A percentile compares a stretch with the other conserved stretches of the same genome.
Conservation (phyloP, 2,329 filamentous ascomycete genomes). For the Claviceps humidiphila region DNA sequence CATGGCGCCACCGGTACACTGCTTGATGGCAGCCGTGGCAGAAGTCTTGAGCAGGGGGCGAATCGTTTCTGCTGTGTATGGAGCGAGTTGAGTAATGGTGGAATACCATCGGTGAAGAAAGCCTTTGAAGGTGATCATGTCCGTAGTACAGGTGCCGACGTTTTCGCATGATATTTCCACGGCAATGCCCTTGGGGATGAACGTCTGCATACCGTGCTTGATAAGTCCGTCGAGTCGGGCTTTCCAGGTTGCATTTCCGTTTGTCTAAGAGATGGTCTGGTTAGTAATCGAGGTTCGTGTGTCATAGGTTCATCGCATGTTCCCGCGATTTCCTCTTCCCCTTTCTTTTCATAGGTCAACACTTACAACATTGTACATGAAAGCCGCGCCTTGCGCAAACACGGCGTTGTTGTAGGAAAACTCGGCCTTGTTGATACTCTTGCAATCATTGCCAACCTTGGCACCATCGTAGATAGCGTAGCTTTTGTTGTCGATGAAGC, state of each 20-base stretch:
- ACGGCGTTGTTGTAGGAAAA: slow-evolving; percentile 50
- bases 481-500: slow-evolving; percentile 43
- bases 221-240: slow-evolving; percentile 29
- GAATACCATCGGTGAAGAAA: slow-evolving; percentile 45
- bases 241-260: slow-evolving; percentile 38
- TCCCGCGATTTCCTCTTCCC: background rate
- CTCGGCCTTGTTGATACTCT: slow-evolving; percentile 39
- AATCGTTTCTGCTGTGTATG: slow-evolving; percentile 37
- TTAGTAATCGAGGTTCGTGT: slow-evolving; percentile 1
- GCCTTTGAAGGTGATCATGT: slow-evolving; percentile 52
- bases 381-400: slow-evolving; percentile 44
- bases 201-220: slow-evolving; percentile 25
- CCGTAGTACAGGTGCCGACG: slow-evolving; percentile 42
- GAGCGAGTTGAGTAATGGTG: slow-evolving; percentile 38
- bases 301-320: background rate
- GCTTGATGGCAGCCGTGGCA: slow-evolving; percentile 38
- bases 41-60: slow-evolving; percentile 38
- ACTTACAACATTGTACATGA: slow-evolving; percentile 48
- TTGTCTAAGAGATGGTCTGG: slow-evolving; percentile 22
- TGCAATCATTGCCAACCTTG: slow-evolving; percentile 39
- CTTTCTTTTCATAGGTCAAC: background rate
- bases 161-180: slow-evolving; percentile 48
- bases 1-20: slow-evolving; percentile 37
- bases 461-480: slow-evolving; percentile 50
- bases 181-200: slow-evolving; percentile 44